These are phyloP conservation scores for Colletotrichum sp. DNA, from an alignment of 2,329 filamentous ascomycete species.

Conservation along the genomic window DNA sequence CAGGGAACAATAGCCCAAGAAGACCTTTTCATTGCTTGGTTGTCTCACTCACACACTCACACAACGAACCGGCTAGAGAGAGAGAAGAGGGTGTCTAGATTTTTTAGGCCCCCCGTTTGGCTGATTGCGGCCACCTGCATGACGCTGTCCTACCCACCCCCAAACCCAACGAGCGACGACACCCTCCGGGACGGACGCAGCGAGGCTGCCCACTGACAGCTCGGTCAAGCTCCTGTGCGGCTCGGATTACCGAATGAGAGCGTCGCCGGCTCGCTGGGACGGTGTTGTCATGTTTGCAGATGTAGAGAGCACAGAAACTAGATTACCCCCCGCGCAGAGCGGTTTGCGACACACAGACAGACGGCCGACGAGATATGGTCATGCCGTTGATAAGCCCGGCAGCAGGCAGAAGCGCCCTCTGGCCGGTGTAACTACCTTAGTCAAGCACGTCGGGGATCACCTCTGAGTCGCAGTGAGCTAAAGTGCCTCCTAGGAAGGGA, in stretches of 20 bases:
- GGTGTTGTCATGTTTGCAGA: neutral
- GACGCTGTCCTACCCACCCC: conserved; percentile 26
- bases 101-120: conserved; percentile 15
- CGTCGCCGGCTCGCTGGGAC: neutral
- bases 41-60: neutral
- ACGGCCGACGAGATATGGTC: neutral
- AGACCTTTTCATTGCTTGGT: neutral
- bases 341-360: neutral
- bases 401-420: neutral
- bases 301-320: neutral
- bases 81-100: neutral
- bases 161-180: neutral
- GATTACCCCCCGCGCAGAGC: neutral
- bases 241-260: neutral
- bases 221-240: conserved; percentile 8
- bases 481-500: neutral
- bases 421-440: neutral
- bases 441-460: neutral
- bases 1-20: neutral
- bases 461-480: neutral
- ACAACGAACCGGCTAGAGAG: neutral
- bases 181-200: neutral
- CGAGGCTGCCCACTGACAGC: neutral
- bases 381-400: neutral
- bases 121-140: conserved; percentile 31